phyloP scores from a whole-genome alignment of 805 yeast species.

The Vanderwaltozyma tropicalis region DNA sequence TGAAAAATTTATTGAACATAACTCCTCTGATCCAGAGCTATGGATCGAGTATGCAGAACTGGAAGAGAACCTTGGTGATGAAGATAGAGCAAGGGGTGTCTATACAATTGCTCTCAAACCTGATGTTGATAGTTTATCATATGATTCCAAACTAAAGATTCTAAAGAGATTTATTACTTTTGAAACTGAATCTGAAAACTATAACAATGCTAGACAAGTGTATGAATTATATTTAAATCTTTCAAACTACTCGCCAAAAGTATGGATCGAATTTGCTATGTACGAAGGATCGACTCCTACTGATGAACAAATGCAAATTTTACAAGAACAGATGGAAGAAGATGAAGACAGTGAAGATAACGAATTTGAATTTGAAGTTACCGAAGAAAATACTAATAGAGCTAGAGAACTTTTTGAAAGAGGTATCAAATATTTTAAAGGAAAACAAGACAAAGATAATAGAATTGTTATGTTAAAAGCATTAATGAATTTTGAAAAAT shows the following conservation, averaged over 20 bases:
- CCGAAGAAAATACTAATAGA: conserved; percentile 38
- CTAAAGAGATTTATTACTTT: conserved; percentile 40
- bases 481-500: conserved; percentile 51
- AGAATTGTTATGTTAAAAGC: conserved; percentile 50
- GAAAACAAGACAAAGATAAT: conserved; percentile 28
- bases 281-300: conserved; percentile 63
- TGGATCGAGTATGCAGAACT: conserved; percentile 62
- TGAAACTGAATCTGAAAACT: conserved; percentile 51
- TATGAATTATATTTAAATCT: conserved; percentile 33
- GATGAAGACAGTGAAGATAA: conserved; percentile 19
- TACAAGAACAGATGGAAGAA: conserved; percentile 8
- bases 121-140: conserved; percentile 14
- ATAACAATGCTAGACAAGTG: conserved; percentile 42
- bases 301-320: conserved; percentile 23
- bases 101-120: conserved; percentile 39
- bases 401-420: conserved; percentile 48
- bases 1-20: conserved; percentile 40
- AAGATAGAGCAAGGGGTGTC: conserved; percentile 55
- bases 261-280: conserved; percentile 59
- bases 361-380: conserved; percentile 38
- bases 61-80: conserved; percentile 59
- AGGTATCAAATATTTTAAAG: conserved; percentile 40
- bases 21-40: conserved; percentile 19
- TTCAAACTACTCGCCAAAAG: conserved; percentile 27
- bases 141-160: conserved; percentile 17